phyloP scores from a whole-genome alignment of 192 early-diverging fungal species.

The Coemansia reversa region DNA sequence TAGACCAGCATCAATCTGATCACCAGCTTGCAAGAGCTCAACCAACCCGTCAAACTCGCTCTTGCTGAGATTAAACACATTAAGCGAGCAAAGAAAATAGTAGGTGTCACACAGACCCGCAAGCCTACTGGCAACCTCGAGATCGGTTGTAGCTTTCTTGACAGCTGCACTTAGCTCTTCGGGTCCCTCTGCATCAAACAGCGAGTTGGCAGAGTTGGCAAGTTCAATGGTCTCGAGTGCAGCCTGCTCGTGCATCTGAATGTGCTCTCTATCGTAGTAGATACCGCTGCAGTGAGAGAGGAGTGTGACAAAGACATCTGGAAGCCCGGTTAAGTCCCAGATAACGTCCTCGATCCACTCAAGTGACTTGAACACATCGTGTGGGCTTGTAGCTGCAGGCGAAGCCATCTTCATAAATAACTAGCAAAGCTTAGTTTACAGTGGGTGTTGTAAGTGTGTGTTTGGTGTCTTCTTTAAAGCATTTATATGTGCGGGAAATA shows the following conservation, averaged over 20 bases:
- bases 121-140: constrained; percentile 17
- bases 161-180: constrained; percentile 27
- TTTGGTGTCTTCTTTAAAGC: too few species aligned
- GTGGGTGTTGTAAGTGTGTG: too few species aligned
- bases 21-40: constrained; percentile 21
- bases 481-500: too few species aligned
- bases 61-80: constrained; percentile 22
- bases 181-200: constrained; percentile 29
- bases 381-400: constrained; percentile 12
- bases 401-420: constrained; percentile 11
- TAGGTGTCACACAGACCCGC: constrained; percentile 43
- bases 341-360: constrained; percentile 36
- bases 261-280: constrained; percentile 17
- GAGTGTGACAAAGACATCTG: constrained; percentile 37
- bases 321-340: constrained; percentile 43
- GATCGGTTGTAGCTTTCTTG: constrained; percentile 15
- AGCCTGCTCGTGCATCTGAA: constrained; percentile 9
- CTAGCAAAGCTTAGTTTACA: neutral
- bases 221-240: constrained; percentile 20
- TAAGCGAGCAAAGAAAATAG: constrained; percentile 44
- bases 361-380: constrained; percentile 39
- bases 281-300: constrained; percentile 34
- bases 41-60: constrained; percentile 31
- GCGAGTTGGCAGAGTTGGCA: constrained; percentile 22
- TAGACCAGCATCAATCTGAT: constrained; percentile 3